Evolutionary conservation across 108 stramenopile species (phyloP), one percentile per base, ranked within the genome.

Genomic region (Cyclotella choctawhatcheeana): DNA sequence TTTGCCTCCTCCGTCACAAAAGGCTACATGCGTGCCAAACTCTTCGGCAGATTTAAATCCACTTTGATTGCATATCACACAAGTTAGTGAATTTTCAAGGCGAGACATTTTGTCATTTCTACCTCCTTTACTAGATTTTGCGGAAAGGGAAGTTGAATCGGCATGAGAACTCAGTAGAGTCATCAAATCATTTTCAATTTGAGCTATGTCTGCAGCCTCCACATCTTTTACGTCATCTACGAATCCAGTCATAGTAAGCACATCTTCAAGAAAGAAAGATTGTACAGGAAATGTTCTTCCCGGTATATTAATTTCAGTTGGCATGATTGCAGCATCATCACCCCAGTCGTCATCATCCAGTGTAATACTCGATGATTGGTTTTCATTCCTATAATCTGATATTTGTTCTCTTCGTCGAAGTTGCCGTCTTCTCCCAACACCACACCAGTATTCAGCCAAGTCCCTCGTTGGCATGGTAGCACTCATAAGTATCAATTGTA

Each of bases 251-350:
- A 86, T 73, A 29, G 76, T 62, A 20, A 94, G 64, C 5, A 84
- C 77, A 67, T 94, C 87, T 54, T 91, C 93, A 54, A 94, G 73
- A 63, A 86, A 94, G 77, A 89, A 89, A 51, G 77, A 77, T 78
- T 90, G 84, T 17, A 94, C 89, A 3, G 89, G 89, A 69, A 87
- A 94, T 0, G 91, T 93, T 22, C 93, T 76, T 12, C 92, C 94
- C 25, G 90, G 91, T 33, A 98, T 92, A 26, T 87, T 77, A 13
- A 93, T 55, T 55, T 85, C 76, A 18, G 88, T 93, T 16, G 88
- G 88, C 45, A 72, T 69, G 24, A 66, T 16, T 27, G 56, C 60
- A 18, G 26, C 37, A 34, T 58, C 68, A 63, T 63, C 74, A 37
- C 60, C 59, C 14, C 61, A 70, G 45, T 44, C 60, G 33, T 76